These are phyloP conservation scores for Extremus antarcticus DNA, from an alignment of 495 filamentous ascomycete genomes.

Conservation along the genomic window DNA sequence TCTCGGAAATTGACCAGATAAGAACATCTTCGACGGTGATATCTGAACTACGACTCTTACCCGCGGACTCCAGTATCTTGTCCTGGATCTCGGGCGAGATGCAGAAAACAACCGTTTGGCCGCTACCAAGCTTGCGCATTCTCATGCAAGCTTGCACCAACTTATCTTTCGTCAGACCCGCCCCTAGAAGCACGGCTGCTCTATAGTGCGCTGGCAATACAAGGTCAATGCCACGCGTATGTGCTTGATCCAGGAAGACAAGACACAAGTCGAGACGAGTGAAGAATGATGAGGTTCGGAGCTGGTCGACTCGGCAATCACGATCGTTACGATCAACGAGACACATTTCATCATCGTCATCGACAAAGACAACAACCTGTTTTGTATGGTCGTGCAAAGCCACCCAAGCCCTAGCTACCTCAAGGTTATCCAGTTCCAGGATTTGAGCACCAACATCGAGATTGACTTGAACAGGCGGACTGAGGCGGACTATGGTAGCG, in stretches of 20 bases:
- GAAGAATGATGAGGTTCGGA: slow-evolving; percentile 50
- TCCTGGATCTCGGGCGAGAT: slow-evolving; percentile 37
- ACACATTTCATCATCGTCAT: slow-evolving; percentile 34
- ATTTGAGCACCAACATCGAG: slow-evolving; percentile 69
- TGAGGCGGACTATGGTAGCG: no score
- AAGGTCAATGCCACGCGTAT: slow-evolving; percentile 66
- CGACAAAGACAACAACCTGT: slow-evolving; percentile 40
- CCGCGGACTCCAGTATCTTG: slow-evolving; percentile 23
- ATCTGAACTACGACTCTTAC: slow-evolving; percentile 3
- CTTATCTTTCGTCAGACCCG: slow-evolving; percentile 56
- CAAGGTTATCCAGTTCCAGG: slow-evolving; percentile 47
- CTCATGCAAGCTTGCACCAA: slow-evolving; percentile 56
- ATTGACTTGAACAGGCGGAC: slow-evolving; percentile 44
- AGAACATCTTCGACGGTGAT: slow-evolving; percentile 43
- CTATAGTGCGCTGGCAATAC: slow-evolving; percentile 48
- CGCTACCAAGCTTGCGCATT: slow-evolving; percentile 28
- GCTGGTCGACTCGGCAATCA: no score
- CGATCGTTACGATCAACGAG: slow-evolving; percentile 42
- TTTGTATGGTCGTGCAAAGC: slow-evolving; percentile 23
- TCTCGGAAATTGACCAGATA: slow-evolving; percentile 48
- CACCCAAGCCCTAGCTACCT: slow-evolving; percentile 47
- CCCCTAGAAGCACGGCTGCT: slow-evolving; percentile 60
- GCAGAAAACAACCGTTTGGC: slow-evolving; percentile 31
- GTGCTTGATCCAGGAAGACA: slow-evolving; percentile 64
- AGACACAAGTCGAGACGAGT: slow-evolving; percentile 51